Base-by-base conservation (phyloP, 768 basidiomycete genomes). In the Brasilioporus rufonigricans region DNA sequence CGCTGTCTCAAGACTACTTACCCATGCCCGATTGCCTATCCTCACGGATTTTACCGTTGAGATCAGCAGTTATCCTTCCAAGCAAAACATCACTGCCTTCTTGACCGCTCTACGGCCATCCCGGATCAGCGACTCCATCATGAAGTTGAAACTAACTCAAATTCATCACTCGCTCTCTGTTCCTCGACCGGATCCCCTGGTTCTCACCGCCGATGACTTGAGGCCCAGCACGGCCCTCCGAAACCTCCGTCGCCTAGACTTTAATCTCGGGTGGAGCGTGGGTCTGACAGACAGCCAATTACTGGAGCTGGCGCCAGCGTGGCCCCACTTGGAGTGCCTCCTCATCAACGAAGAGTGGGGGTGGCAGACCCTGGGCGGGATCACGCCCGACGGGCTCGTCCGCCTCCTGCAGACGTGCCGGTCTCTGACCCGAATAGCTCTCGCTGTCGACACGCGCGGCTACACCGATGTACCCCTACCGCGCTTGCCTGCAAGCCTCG, bases 361-460 rank as follows among this genome's bases (percentile, higher is more conserved):
- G 2, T 60, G 61, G 56, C 26, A 43, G 31, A 38, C 21, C 5
- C 4, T 31, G 8, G 38, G 48, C 2, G 53, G 52, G 2, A 55
- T 63, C 29, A 57, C 62, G 0, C 56, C 53, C 1, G 21, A 21
- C 19, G 55, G 58, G n/a, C 50, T 64, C 46, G 39, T 10, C 10
- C 48, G 41, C 11, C 53, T 44, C 21, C 13, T 44, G 41, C 32
- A 50, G 27, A 31, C 33, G 2, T 54, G 53, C 33, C 40, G n/a
- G 5, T 33, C 31, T 24, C 19, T 44, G 4, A 13, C 19, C 7
- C 26, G 16, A 1, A 3, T 61, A 8, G 41, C 48, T 24, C 33
- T 61, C 19, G 58, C 52, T 18, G n/a, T 60, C 24, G 61, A 62
- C 23, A 57, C 57, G 18, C 56, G 57, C 0, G 50, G 38, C 1